phyloP scores from a whole-genome alignment of 306 rosid species.

The Rosa rugosa region DNA sequence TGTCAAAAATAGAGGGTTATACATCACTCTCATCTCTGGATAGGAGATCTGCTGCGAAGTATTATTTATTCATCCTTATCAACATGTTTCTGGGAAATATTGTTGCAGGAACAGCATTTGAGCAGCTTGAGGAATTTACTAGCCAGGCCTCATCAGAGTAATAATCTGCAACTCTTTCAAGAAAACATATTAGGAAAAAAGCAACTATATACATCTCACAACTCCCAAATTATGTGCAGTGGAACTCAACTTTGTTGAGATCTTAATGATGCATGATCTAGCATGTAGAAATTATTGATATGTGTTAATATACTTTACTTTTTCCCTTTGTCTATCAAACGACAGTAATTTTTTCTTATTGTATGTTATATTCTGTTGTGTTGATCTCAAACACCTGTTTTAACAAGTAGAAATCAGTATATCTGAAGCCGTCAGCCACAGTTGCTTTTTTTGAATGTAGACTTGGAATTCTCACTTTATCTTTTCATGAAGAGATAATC shows the following conservation, averaged over 20 bases:
- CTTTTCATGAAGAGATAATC: constrained; percentile 13
- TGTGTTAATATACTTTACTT: neutral
- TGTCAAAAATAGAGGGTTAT: constrained; percentile 83
- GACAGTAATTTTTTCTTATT: neutral
- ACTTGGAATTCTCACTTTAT: neutral
- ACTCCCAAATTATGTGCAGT: neutral
- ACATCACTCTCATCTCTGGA: constrained; percentile 69
- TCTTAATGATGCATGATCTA: neutral
- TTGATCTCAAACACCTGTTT: neutral
- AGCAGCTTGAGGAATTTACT: constrained; percentile 63
- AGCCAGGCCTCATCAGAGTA: constrained; percentile 68
- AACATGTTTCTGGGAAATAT: constrained; percentile 91
- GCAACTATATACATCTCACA: neutral
- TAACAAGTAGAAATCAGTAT: neutral
- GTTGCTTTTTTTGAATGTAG: neutral
- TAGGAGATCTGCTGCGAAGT: constrained; percentile 82
- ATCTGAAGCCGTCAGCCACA: neutral
- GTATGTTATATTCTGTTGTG: neutral
- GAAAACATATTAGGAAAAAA: neutral
- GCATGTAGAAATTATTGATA: neutral
- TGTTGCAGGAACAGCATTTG: constrained; percentile 84
- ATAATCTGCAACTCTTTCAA: constrained; percentile 14
- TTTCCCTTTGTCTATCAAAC: neutral
- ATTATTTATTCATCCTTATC: constrained; percentile 66
- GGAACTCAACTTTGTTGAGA: neutral